Conservation (phyloP, 1,139 yeast species). For the Blastobotrys serpentis region DNA sequence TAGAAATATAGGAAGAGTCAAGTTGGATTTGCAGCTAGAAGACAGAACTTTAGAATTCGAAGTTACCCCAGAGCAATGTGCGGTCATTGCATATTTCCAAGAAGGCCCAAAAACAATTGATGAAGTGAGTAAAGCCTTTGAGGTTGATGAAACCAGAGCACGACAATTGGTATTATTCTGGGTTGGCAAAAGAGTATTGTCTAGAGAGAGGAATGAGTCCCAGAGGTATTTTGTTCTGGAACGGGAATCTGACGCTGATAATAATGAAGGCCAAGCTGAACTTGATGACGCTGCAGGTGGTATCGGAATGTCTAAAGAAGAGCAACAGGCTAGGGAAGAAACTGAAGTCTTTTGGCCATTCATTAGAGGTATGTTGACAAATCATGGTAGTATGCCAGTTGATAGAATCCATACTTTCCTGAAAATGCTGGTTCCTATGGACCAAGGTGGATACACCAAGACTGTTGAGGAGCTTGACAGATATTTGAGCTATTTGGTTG, state of each 20-base stretch:
- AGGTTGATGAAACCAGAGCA: constrained; percentile 31
- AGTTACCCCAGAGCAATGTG: constrained; percentile 71
- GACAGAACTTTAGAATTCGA: constrained; percentile 44
- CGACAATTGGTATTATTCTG: constrained; percentile 45
- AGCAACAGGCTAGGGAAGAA: constrained; percentile 38
- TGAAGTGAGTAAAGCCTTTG: constrained; percentile 24
- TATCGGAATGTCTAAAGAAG: constrained; percentile 31
- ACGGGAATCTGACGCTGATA: constrained; percentile 23
- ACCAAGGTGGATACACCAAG: constrained; percentile 43
- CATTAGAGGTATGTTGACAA: constrained; percentile 55
- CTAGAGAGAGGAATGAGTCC: constrained; percentile 33
- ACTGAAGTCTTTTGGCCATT: constrained; percentile 49
- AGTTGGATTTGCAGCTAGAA: constrained; percentile 54
- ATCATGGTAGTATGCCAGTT: constrained; percentile 50
- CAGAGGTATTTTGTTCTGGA: constrained; percentile 28
- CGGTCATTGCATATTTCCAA: constrained; percentile 57
- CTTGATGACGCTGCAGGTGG: constrained; percentile 11
- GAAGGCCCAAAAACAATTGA: constrained; percentile 32
- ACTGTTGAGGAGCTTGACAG: constrained; percentile 44
- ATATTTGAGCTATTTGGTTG: constrained; percentile 44
- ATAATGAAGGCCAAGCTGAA: constrained; percentile 22
- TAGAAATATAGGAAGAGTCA: constrained; percentile 63
- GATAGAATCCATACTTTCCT: constrained; percentile 54
- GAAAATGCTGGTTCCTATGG: constrained; percentile 54
- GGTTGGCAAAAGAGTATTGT: constrained; percentile 52